These are phyloP conservation scores for Bacterosira constricta DNA, from an alignment of 108 stramenopile species.

Conservation along the genomic window DNA sequence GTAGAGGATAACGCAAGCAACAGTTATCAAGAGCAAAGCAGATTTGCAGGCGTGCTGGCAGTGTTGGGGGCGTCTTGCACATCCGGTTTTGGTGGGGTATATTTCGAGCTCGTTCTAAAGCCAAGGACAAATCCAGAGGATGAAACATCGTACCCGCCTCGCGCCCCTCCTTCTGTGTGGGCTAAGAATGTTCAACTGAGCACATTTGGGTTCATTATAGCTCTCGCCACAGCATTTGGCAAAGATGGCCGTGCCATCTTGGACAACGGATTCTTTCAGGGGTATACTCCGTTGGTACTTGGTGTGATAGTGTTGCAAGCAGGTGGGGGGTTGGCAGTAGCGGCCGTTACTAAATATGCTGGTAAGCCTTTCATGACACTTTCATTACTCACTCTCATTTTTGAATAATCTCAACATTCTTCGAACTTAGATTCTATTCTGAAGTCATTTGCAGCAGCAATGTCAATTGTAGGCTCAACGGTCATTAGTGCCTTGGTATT, in stretches of 20 bases:
- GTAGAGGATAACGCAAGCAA: slow-evolving; percentile 44
- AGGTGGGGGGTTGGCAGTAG: slow-evolving; percentile 73
- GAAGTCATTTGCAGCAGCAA: slow-evolving; percentile 79
- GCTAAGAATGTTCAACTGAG: slow-evolving; percentile 99
- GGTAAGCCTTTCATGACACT: too few species aligned
- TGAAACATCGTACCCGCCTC: slow-evolving; percentile 4
- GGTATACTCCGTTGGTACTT: slow-evolving; percentile 87
- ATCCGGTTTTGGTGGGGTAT: slow-evolving; percentile 96
- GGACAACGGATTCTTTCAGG: slow-evolving; percentile 85
- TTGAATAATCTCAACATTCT: too few species aligned
- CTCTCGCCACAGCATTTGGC: slow-evolving; percentile 70
- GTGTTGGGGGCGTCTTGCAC: slow-evolving; percentile 94
- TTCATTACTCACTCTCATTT: too few species aligned
- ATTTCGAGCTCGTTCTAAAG: slow-evolving; percentile 97
- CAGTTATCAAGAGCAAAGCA: slow-evolving; percentile 55
- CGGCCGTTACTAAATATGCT: slow-evolving; percentile 84
- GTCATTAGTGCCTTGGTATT: slow-evolving; percentile 56
- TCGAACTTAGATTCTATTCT: too few species aligned
- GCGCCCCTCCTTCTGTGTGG: slow-evolving; percentile 81
- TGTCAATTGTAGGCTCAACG: slow-evolving; percentile 50
- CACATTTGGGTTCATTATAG: slow-evolving; percentile 80
- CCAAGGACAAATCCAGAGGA: slow-evolving; percentile 60
- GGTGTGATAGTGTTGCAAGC: slow-evolving; percentile 89
- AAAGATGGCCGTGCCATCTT: slow-evolving; percentile 73
- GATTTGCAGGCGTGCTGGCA: slow-evolving; percentile 87